Evolutionary conservation across 805 yeast genomes (phyloP).

Genomic region (Candida sanyiensis): DNA sequence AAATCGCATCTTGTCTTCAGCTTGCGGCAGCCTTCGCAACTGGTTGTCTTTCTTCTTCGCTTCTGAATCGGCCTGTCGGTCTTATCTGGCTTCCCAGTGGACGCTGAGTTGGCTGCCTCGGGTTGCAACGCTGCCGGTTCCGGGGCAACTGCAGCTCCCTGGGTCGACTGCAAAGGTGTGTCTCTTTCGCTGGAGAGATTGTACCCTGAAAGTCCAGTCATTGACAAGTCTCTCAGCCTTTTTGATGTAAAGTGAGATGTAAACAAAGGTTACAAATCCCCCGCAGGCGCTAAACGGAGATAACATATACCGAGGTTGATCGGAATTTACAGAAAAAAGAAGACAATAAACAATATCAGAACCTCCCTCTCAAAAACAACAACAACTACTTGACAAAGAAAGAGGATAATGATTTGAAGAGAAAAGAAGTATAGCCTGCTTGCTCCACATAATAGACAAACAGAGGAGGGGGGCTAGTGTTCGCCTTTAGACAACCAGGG

Average conservation of each 20-base stretch:
- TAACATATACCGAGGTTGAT: background rate
- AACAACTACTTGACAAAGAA: too few relatives aligned
- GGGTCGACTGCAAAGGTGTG: background rate
- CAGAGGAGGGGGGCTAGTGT: too few relatives aligned
- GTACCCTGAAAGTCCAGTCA: background rate
- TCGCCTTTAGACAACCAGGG: background rate
- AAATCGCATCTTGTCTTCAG: slow-evolving; percentile 55
- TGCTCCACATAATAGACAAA: background rate
- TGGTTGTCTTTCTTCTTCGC: slow-evolving; percentile 36
- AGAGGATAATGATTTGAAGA: background rate
- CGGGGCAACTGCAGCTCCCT: background rate
- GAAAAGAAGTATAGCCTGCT: background rate
- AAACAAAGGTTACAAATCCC: background rate
- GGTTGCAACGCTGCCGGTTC: too few relatives aligned
- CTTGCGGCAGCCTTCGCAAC: slow-evolving; percentile 48
- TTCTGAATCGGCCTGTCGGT: slow-evolving; percentile 16
- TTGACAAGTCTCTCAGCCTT: background rate
- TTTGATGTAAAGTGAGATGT: background rate
- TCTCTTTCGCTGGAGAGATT: slow-evolving; percentile 4
- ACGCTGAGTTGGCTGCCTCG: background rate
- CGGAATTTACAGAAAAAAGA: background rate
- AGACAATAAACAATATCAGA: background rate
- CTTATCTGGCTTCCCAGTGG: background rate
- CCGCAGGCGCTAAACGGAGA: slow-evolving; percentile 4
- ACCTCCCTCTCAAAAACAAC: too few relatives aligned